Percentiles rank a stretch among this genome's conserved stretches.
Evolutionary conservation across 106 monocot species (phyloP).

Genomic region (Dioscorea alata): DNA sequence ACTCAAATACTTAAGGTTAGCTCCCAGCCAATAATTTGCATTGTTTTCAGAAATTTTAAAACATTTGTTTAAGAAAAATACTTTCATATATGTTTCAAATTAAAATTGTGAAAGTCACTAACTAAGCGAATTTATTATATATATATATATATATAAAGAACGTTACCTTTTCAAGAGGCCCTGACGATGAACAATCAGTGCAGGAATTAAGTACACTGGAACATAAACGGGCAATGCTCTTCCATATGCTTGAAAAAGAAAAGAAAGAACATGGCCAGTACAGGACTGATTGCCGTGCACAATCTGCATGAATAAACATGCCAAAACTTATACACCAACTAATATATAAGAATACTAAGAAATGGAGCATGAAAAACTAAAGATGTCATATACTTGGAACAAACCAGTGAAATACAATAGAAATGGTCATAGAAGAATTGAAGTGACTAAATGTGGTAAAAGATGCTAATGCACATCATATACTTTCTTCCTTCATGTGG

Average conservation of each 20-base stretch:
- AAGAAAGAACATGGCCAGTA: constrained; percentile 55
- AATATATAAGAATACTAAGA: background rate
- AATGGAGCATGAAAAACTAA: background rate
- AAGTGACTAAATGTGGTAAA: too few species aligned
- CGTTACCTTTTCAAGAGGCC: constrained; percentile 79
- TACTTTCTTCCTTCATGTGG: too few species aligned
- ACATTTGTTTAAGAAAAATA: background rate
- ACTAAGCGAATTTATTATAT: background rate
- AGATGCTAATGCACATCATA: too few species aligned
- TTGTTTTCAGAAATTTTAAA: too few species aligned
- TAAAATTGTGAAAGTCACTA: background rate
- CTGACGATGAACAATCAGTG: constrained; percentile 86
- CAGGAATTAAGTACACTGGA: constrained; percentile 93
- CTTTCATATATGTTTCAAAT: background rate
- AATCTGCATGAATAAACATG: constrained; percentile 49
- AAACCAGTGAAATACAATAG: background rate
- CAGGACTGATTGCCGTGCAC: constrained; percentile 90
- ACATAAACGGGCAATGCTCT: constrained; percentile 96
- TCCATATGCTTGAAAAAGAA: constrained; percentile 84
- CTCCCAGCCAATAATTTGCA: too few species aligned
- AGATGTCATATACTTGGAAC: background rate
- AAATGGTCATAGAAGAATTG: too few species aligned
- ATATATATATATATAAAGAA: background rate
- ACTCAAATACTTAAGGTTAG: too few species aligned
- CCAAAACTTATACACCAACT: background rate